Percentiles rank a stretch among this genome's conserved stretches.
Conservation (phyloP, 73 alveolate genomes). For the Effrenium voratum region DNA sequence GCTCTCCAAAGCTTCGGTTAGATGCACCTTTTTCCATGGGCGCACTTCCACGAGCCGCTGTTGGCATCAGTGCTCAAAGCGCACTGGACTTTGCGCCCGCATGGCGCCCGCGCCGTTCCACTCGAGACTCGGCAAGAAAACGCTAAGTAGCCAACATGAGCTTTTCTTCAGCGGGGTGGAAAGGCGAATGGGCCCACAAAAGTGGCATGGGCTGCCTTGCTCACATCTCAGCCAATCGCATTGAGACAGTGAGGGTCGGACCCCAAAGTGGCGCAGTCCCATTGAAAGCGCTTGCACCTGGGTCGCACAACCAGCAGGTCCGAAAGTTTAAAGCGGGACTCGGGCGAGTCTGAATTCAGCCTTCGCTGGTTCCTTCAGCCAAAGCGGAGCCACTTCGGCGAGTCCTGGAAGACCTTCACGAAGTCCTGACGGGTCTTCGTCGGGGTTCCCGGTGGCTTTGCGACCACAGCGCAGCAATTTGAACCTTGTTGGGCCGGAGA, state of each 20-base stretch:
- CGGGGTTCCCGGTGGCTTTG: too few relatives aligned
- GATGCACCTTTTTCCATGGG: too few relatives aligned
- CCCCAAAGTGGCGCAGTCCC: neutral
- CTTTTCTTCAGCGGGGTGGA: neutral
- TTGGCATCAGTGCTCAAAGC: neutral
- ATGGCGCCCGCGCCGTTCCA: neutral
- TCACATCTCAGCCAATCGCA: neutral
- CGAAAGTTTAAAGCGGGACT: neutral
- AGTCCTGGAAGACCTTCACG: slow-evolving; percentile 34
- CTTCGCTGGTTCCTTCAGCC: too few relatives aligned
- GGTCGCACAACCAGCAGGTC: neutral
- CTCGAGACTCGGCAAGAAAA: neutral
- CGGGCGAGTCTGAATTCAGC: too few relatives aligned
- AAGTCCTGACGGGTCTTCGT: slow-evolving; percentile 29
- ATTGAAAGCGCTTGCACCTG: neutral
- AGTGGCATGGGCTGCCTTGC: neutral
- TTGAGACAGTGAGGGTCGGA: neutral
- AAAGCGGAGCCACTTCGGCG: slow-evolving; percentile 74
- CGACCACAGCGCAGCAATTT: too few relatives aligned
- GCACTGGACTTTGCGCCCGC: neutral
- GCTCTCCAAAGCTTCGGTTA: too few relatives aligned
- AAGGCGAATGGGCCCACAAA: neutral
- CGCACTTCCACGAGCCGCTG: too few relatives aligned
- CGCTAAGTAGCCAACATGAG: too few relatives aligned
- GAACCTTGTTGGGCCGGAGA: too few relatives aligned